These are phyloP conservation scores for Collybia sp. DNA, from an alignment of 768 basidiomycete species.

Conservation along the genomic window DNA sequence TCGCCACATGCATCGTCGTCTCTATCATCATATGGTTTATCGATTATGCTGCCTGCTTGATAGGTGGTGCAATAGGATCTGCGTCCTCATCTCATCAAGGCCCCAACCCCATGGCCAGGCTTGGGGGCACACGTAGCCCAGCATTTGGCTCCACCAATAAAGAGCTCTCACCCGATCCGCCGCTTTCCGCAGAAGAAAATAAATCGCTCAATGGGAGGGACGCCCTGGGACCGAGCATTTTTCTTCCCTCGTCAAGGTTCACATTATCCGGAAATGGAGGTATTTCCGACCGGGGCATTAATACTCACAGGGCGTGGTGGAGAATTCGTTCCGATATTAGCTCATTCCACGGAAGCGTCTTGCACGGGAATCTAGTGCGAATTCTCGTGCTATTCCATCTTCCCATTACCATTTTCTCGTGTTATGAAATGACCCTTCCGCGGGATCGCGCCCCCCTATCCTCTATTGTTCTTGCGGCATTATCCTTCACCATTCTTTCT, in stretches of 20 bases:
- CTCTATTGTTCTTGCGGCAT: constrained; percentile 72
- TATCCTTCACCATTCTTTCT: constrained; percentile 79
- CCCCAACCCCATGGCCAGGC: constrained; percentile 11
- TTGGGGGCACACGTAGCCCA: constrained; percentile 31
- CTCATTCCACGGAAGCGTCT: constrained; percentile 75
- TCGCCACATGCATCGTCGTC: constrained; percentile 65
- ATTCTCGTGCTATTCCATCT: constrained; percentile 91
- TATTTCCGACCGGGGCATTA: constrained; percentile 28
- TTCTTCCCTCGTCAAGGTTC: constrained; percentile 20
- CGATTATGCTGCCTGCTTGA: constrained; percentile 47
- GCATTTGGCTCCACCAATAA: constrained; percentile 36
- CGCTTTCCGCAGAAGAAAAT: constrained; percentile 37
- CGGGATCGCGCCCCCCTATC: constrained; percentile 44
- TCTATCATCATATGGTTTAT: constrained; percentile 70
- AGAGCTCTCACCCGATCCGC: constrained; percentile 33
- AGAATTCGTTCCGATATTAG: constrained; percentile 56
- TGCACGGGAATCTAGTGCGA: constrained; percentile 90
- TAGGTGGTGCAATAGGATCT: constrained; percentile 19
- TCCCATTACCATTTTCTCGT: constrained; percentile 88
- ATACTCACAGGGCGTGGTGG: constrained; percentile 45
- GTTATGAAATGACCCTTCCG: constrained; percentile 74
- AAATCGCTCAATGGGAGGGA: constrained; percentile 39
- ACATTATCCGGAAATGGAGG: constrained; percentile 15
- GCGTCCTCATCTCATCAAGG: constrained; percentile 5
- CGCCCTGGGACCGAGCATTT: constrained; percentile 15